Percentiles rank a stretch among this genome's conserved stretches.
Conservation (phyloP, 169 alveolate genomes). For the Cryptosporidium xiaoi region DNA sequence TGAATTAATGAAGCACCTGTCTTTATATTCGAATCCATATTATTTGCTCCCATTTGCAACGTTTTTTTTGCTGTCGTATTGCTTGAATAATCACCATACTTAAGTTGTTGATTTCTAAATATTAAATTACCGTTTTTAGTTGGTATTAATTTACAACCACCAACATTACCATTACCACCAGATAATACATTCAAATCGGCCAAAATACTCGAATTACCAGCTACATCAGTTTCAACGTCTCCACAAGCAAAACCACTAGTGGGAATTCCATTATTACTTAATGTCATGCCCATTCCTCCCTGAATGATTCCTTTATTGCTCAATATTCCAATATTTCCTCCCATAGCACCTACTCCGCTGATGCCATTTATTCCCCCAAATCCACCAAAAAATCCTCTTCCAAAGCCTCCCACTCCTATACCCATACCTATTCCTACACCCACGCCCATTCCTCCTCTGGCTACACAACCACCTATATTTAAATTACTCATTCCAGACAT, state of each 20-base stretch:
- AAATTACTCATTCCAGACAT: too few species aligned
- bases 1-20: too few species aligned
- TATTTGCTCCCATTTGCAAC: too few species aligned
- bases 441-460: slow-evolving; percentile 1
- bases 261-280: background rate
- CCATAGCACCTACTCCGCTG: background rate
- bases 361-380: background rate
- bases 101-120: too few species aligned
- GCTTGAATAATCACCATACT: too few species aligned
- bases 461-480: background rate
- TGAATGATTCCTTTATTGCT: background rate
- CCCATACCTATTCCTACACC: background rate
- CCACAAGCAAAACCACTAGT: background rate
- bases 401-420: background rate
- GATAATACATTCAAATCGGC: background rate
- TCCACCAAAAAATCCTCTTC: background rate
- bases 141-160: too few species aligned
- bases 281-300: background rate
- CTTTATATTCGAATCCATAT: too few species aligned
- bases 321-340: background rate
- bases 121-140: too few species aligned
- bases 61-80: too few species aligned
- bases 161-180: too few species aligned
- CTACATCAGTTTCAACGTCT: background rate
- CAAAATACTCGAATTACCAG: background rate